Base-by-base conservation (phyloP, 1,284 basidiomycete species). In the Sporisorium reilianum region DNA sequence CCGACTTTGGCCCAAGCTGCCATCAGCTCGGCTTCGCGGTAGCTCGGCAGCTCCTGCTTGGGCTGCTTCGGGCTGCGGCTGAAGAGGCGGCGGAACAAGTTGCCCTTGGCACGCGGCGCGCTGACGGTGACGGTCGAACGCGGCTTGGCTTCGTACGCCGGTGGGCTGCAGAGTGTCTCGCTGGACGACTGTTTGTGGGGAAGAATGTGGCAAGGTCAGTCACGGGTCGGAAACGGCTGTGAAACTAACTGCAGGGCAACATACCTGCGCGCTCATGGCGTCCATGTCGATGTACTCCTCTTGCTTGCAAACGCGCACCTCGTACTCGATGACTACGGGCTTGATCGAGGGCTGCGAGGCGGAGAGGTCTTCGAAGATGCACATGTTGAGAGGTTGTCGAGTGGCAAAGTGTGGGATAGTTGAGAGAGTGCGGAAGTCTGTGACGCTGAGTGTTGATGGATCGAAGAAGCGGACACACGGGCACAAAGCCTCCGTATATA, bases 1-100 rank as follows among this genome's bases (percentile, higher is more conserved):
- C 74, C 74, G 11, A 76, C 44, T 23, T 65, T 52, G 20, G 69
- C 65, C 74, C 74, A 76, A 0, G 69, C 53, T 20, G 52, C 40
- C 12, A 51, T 52, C n/a, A 76, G 36, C 44, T 69, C 62, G 20
- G 53, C 46, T 16, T 76, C 69, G 32, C 66, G 64, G 54, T 76
- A 76, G 52, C 57, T 64, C 2, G 74, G 74, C 12, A 61, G 56
- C 38, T 59, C 46, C 5, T 38, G 44, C 5, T n/a, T 1, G 1
- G 20, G 8, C n/a, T 61, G 54, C 45, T 55, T 66, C 16, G 18
- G 20, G 45, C 25, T 71, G 48, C 69, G 63, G n/a, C 34, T 25
- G 50, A 73, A 67, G 53, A 67, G n/a, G 18, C 69, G 69, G 20
- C 53, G 22, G 53, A 73, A 50, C 20, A 73, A 34, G 48, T 36